Conservation (phyloP, 2,329 filamentous ascomycete genomes). For the Fusarium tjaetaba region DNA sequence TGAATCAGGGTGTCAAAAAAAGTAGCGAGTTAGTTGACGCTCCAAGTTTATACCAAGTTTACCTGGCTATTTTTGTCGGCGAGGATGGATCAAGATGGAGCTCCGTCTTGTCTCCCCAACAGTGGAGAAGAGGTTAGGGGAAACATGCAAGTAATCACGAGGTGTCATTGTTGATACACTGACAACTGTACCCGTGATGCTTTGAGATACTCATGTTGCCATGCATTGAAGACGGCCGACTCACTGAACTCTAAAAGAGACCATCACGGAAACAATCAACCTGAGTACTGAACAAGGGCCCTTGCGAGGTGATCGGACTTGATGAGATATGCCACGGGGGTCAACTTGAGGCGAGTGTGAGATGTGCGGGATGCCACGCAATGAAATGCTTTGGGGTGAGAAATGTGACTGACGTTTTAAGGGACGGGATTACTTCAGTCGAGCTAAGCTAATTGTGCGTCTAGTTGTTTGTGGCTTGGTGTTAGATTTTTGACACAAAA, state of each 20-base stretch:
- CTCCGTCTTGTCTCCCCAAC: neutral
- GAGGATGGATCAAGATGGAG: neutral
- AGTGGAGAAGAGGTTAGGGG: neutral
- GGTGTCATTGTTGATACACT: conserved; percentile 17
- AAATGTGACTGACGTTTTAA: conserved; percentile 14
- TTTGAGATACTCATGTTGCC: neutral
- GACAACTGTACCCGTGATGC: neutral
- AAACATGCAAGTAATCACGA: conserved; percentile 23
- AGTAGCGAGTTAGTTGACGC: neutral
- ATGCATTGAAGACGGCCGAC: neutral
- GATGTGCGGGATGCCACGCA: conserved; percentile 24
- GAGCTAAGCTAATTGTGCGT: conserved; percentile 1
- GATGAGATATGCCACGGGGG: conserved; percentile 30
- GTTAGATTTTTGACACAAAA: conserved; percentile 1
- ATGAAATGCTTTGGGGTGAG: conserved; percentile 2
- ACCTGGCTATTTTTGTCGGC: neutral
- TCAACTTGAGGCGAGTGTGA: conserved; percentile 18
- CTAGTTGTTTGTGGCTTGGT: neutral
- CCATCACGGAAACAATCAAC: neutral
- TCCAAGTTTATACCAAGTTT: neutral
- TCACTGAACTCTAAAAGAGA: conserved; percentile 7
- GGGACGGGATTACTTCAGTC: neutral
- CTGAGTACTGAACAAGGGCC: conserved; percentile 3
- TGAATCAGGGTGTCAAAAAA: neutral
- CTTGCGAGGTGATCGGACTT: conserved; percentile 26